Evolutionary conservation across 2,329 filamentous ascomycete species (phyloP).

Genomic region (Tolypocladium amazonense): DNA sequence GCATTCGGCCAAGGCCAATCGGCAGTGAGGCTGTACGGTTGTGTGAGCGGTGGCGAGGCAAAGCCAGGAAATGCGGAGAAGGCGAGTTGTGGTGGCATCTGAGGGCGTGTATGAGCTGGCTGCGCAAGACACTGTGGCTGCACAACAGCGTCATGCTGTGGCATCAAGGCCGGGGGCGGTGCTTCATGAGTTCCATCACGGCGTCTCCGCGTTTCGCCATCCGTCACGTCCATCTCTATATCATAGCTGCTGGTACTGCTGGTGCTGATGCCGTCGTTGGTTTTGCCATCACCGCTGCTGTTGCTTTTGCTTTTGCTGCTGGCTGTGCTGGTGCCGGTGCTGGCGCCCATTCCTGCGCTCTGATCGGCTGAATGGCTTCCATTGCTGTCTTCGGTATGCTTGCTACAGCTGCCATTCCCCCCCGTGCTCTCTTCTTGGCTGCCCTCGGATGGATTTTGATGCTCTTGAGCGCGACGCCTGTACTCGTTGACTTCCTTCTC

Average conservation of each 20-base stretch:
- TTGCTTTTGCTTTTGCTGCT: neutral
- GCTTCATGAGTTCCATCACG: neutral
- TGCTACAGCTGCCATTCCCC: neutral
- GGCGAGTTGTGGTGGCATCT: neutral
- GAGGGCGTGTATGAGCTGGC: neutral
- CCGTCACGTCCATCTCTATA: neutral
- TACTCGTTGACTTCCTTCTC: conserved; percentile 4
- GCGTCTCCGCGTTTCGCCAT: neutral
- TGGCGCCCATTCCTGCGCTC: neutral
- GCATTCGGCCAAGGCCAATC: neutral
- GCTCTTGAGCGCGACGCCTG: conserved; percentile 1
- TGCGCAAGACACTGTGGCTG: neutral
- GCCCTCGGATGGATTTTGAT: neutral
- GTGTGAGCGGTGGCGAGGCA: neutral
- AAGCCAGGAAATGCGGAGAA: neutral
- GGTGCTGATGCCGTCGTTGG: neutral
- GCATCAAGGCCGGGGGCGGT: neutral
- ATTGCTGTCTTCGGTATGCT: neutral
- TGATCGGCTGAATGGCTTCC: neutral
- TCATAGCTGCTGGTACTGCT: neutral
- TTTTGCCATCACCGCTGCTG: neutral
- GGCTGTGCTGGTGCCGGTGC: neutral
- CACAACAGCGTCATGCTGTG: neutral
- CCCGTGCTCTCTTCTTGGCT: neutral
- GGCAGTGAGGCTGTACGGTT: neutral